These are phyloP conservation scores for Blepharisma undulans DNA, from an alignment of 169 alveolate species.

Conservation along the genomic window DNA sequence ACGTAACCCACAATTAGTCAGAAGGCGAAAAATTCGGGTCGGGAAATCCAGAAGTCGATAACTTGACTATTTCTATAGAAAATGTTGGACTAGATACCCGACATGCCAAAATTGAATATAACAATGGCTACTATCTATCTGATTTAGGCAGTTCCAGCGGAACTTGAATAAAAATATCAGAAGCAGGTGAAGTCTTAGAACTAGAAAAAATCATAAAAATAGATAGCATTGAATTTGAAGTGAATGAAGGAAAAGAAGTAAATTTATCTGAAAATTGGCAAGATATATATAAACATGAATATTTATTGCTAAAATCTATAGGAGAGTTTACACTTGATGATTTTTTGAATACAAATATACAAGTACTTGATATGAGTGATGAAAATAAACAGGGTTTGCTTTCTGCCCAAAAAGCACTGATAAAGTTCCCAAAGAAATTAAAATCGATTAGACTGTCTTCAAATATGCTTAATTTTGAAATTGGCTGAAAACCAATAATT, in stretches of 20 bases:
- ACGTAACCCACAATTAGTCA: constrained; percentile 26
- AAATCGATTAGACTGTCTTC: not conserved
- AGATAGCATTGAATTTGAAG: constrained; percentile 19
- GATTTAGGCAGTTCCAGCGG: constrained; percentile 57
- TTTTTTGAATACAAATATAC: not conserved
- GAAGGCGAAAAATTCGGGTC: constrained; percentile 65
- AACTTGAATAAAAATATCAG: constrained; percentile 59
- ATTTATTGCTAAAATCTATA: not conserved
- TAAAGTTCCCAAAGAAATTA: not conserved
- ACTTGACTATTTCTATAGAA: constrained; percentile 58
- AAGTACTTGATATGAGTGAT: not conserved
- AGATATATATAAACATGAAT: not conserved
- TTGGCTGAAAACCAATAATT: constrained; percentile 1
- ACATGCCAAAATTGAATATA: constrained; percentile 57
- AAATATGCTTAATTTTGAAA: not conserved
- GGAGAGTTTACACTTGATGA: not conserved
- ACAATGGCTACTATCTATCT: constrained; percentile 43
- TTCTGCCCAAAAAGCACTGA: not conserved
- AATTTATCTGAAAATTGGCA: constrained; percentile 40
- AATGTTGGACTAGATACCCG: constrained; percentile 51
- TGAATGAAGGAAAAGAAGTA: constrained; percentile 37
- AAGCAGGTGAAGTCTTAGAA: constrained; percentile 34
- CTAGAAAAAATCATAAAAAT: constrained; percentile 34
- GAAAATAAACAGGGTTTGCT: not conserved
- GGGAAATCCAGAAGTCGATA: constrained; percentile 56